Base-by-base conservation (phyloP, 331 rosid genomes). In the Phaseolus coccineus region DNA sequence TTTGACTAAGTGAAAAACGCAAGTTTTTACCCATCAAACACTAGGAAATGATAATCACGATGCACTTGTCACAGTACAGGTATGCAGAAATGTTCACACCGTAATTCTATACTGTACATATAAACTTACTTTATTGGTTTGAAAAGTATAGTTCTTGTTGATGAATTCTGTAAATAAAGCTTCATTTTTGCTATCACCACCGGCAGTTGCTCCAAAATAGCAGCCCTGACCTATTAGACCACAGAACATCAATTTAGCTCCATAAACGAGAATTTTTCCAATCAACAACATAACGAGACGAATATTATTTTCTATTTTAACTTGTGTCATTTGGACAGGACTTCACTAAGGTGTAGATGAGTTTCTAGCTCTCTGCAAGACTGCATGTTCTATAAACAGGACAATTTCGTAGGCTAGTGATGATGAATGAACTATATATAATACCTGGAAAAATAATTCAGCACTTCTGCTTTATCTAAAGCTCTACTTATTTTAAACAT, bases 131-230 rank as follows among this genome's bases (percentile, higher is more conserved):
- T 91, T 80, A 96, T 96, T 33, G 99, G 98, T 68, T 93, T 93
- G 93, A 96, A 96, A 73, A 96, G 97, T 84, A 93, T 96, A 51
- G 91, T 91, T 74, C 97, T 89, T 15, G 99, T 96, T 1, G 93
- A 86, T 25, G 97, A 81, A 81, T 96, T 96, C 81, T 90, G 98
- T 77, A 96, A 89, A 88, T 96, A 96, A 56, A 96, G 96, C 88
- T 93, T 96, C 99, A 96, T 96, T 87, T 90, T 96, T 16, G 42
- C 89, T 83, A 87, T 91, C 65, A 91, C 97, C 39, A 4, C 71
- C 51, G 99, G 97, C 83, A 96, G 84, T 83, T 91, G 97, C 85
- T 90, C 92, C 85, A 85, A 92, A 80, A 96, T 87, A 42, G 97
- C 94, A 47, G 87, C 61, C 62, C 83, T 81, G 52, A 96, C 99